Evolutionary conservation across 805 yeast genomes (phyloP).

Genomic region (Candida xyloterini): DNA sequence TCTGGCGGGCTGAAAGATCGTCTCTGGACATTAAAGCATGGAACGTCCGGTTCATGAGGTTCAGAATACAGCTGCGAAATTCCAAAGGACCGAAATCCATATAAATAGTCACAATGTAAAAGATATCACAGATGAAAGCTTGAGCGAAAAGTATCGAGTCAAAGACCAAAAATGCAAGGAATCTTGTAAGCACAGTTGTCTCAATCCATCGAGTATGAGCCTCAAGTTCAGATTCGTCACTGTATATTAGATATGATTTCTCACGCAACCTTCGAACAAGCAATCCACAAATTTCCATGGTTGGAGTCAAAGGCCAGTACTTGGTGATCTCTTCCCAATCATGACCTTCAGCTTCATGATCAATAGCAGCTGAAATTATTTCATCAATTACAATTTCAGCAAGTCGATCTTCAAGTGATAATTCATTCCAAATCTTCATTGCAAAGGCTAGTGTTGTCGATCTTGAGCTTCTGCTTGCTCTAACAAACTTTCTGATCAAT

Average conservation of each 20-base stretch:
- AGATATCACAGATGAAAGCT: conserved; percentile 66
- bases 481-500: conserved; percentile 59
- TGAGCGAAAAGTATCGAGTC: conserved; percentile 62
- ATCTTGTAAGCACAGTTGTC: conserved; percentile 61
- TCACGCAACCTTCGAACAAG: conserved; percentile 56
- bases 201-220: conserved; percentile 66
- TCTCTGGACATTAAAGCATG: conserved; percentile 66
- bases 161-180: conserved; percentile 64
- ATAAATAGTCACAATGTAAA: conserved; percentile 62
- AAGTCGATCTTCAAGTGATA: conserved; percentile 60
- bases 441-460: conserved; percentile 52
- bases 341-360: conserved; percentile 71
- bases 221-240: conserved; percentile 43
- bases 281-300: conserved; percentile 68
- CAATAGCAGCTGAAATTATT: conserved; percentile 68
- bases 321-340: conserved; percentile 64
- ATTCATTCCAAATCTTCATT: conserved; percentile 62
- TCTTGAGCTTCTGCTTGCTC: conserved; percentile 49
- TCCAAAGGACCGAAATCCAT: conserved; percentile 51
- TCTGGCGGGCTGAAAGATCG: conserved; percentile 40
- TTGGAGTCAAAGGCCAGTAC: conserved; percentile 62
- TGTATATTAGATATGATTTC: conserved; percentile 48
- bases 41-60: conserved; percentile 60
- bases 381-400: conserved; percentile 65
- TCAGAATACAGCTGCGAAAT: conserved; percentile 59